These are phyloP conservation scores for Candida schatavii DNA, from an alignment of 805 yeast species.

Conservation along the genomic window DNA sequence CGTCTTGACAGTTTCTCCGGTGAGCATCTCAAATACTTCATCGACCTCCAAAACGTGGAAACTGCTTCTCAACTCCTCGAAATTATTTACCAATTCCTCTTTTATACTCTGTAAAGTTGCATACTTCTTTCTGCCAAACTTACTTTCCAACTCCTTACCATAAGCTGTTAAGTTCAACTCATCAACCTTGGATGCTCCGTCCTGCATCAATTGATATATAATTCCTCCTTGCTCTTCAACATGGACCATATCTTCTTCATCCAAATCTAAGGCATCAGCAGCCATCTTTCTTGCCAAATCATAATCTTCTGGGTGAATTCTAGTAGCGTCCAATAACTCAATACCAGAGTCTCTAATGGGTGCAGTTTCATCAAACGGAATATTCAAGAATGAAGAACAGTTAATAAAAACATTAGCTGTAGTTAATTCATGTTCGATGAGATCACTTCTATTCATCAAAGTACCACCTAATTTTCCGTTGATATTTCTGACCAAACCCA, in stretches of 20 bases:
- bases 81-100: conserved; percentile 84
- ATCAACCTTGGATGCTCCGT: conserved; percentile 72
- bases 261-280: conserved; percentile 93
- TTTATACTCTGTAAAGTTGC: conserved; percentile 80
- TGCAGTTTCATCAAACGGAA: conserved; percentile 61
- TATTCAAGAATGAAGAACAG: conserved; percentile 84
- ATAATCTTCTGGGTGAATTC: conserved; percentile 98
- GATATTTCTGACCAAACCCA: conserved; percentile 78
- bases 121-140: conserved; percentile 69
- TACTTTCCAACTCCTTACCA: conserved; percentile 79
- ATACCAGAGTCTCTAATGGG: conserved; percentile 57
- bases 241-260: conserved; percentile 86
- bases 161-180: conserved; percentile 87
- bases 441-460: conserved; percentile 67
- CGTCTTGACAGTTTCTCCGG: conserved; percentile 77
- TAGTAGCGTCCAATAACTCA: conserved; percentile 86
- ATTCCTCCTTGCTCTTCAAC: conserved; percentile 81
- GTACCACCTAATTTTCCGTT: conserved; percentile 62
- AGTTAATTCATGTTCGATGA: conserved; percentile 76
- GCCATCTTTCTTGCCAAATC: conserved; percentile 96
- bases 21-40: conserved; percentile 83
- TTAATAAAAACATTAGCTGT: conserved; percentile 83
- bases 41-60: conserved; percentile 61
- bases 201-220: conserved; percentile 67
- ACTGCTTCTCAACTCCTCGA: conserved; percentile 77